A percentile compares a stretch with the other conserved stretches of the same genome.
Conservation (phyloP, 202 grass and related monocot genomes). For the Elaeis oleifera region DNA sequence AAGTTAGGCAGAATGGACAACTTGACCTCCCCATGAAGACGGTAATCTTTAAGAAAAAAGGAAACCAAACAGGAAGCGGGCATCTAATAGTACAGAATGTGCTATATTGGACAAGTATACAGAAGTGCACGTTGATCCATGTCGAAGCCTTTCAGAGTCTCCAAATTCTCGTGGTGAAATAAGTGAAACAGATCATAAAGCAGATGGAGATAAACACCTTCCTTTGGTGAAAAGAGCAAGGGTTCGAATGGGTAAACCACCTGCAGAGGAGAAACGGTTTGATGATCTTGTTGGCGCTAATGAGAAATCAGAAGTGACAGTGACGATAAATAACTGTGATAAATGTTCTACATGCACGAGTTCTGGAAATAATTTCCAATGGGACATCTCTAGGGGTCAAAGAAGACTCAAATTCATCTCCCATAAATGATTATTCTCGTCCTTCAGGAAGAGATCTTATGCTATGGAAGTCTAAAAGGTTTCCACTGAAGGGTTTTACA, state of each 20-base stretch:
- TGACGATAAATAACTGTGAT: constrained; percentile 28
- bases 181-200: constrained; percentile 30
- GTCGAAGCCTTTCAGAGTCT: constrained; percentile 35
- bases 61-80: constrained; percentile 30
- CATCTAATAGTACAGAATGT: constrained; percentile 28
- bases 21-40: constrained; percentile 38
- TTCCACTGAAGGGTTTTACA: constrained; percentile 31
- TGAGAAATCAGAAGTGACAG: constrained; percentile 21
- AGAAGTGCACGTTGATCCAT: constrained; percentile 33
- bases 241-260: constrained; percentile 65
- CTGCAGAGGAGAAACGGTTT: constrained; percentile 30
- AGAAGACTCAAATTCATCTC: constrained; percentile 27
- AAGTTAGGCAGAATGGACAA: constrained; percentile 38
- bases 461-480: constrained; percentile 32
- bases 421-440: constrained; percentile 19
- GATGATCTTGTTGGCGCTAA: constrained; percentile 23
- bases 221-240: constrained; percentile 98
- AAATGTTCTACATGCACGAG: constrained; percentile 3
- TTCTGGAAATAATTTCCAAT: constrained; percentile 25
- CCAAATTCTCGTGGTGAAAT: constrained; percentile 56
- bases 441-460: constrained; percentile 24
- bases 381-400: constrained; percentile 13
- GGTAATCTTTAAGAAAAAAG: constrained; percentile 55
- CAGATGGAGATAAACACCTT: constrained; percentile 85
- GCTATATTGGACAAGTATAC: constrained; percentile 24